Evolutionary conservation across 163 green algal species (phyloP).

Genomic region (Scenedesmus sp.): DNA sequence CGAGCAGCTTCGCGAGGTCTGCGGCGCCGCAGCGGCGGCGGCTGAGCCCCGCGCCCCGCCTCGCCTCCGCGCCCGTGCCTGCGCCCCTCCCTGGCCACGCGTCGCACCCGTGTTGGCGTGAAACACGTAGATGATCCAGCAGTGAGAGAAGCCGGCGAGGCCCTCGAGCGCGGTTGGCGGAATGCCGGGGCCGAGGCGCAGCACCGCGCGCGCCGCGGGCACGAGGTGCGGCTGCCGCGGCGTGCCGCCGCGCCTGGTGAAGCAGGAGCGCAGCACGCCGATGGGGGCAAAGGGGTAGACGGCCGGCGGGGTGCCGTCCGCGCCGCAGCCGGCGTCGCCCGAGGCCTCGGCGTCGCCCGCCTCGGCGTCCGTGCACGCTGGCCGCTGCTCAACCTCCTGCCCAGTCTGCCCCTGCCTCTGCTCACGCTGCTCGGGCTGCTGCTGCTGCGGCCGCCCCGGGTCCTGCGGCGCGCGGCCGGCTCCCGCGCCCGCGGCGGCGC

Average conservation of each 20-base stretch:
- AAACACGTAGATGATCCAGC: conserved; percentile 96
- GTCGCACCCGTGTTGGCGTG: conserved; percentile 88
- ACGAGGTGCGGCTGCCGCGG: conserved; percentile 92
- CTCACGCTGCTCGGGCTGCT: neutral
- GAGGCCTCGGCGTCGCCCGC: conserved; percentile 17
- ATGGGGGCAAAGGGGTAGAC: conserved; percentile 73
- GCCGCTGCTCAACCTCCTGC: neutral
- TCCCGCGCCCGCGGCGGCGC: neutral
- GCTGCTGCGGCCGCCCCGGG: neutral
- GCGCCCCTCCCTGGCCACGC: too few species aligned
- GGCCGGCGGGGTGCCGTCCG: neutral
- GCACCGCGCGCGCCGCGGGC: conserved; percentile 60
- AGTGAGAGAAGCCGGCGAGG: conserved; percentile 87
- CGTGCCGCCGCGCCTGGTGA: conserved; percentile 80
- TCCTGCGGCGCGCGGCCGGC: too few species aligned
- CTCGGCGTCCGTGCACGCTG: neutral
- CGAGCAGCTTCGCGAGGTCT: conserved; percentile 34
- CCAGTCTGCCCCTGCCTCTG: neutral
- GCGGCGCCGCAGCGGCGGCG: neutral
- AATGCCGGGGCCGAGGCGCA: conserved; percentile 70
- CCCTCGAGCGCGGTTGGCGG: conserved; percentile 76
- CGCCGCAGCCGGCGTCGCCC: neutral
- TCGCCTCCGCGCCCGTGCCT: neutral
- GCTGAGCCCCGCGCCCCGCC: neutral
- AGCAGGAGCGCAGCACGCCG: conserved; percentile 74